Evolutionary conservation across 2,329 filamentous ascomycete genomes (phyloP), one percentile per base, ranked within the genome.

Genomic region (Penicillium glabrum): DNA sequence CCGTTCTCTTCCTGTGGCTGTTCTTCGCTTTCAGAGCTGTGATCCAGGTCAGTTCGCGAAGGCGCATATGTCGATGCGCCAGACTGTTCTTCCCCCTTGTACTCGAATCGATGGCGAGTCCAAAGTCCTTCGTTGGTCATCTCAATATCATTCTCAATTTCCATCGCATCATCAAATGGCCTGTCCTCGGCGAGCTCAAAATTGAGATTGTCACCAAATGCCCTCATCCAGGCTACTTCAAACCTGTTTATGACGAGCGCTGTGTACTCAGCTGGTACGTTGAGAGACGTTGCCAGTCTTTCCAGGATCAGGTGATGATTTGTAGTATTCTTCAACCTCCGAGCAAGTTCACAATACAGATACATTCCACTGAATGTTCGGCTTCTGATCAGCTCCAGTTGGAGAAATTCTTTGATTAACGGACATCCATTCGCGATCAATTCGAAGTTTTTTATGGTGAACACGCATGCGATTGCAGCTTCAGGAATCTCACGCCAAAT

Each of bases 401-500:
- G 72, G 0, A 77, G 41, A 0, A 74, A 52, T 0, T 57, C 44
- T 5, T 45, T 37, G 5, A 77, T 66, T 2, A 69, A 62, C 0
- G 45, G 14, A 35, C 65, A 19, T 1, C 52, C 26, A 0, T 43
- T 21, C 3, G 62, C 57, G 21, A 72, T 65, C 2, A 51, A 8
- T 8, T 68, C 31, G 1, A 77, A 41, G 0, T 53, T 49, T 1
- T 55, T 58, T 1, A 72, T 63, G 2, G 67, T 61, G 14, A 75
- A 68, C 0, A 66, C 64, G 11, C 61, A 61, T 8, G 72, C 48
- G 9, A 77, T 73, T 2, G 72, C 69, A 3, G 60, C 21, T 0
- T 56, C 24, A 0, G 66, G 59, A 0, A 76, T 61, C 1, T 54
- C 50, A 0, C 71, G 68, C 75, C 75, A 77, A 1, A 76, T 56